These are phyloP conservation scores for Podospora pseudoanserina DNA, from an alignment of 495 filamentous ascomycete genomes.

Conservation along the genomic window DNA sequence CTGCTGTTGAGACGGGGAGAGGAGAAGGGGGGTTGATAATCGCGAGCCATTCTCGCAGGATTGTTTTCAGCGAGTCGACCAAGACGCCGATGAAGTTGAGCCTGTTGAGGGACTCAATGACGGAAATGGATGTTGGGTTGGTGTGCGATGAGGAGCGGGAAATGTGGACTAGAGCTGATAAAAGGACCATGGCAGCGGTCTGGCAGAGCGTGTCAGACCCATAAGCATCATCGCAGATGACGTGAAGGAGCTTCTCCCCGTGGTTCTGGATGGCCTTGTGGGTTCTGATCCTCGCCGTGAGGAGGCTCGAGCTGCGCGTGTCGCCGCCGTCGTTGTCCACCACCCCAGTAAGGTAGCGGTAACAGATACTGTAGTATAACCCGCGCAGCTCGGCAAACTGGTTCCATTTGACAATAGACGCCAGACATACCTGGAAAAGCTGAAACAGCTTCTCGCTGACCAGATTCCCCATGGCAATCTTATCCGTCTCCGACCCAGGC, in stretches of 20 bases:
- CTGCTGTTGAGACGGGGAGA: constrained; percentile 6
- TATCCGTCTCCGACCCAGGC: constrained; percentile 39
- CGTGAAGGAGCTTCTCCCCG: constrained; percentile 75
- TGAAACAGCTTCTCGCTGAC: constrained; percentile 87
- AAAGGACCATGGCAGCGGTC: constrained; percentile 70
- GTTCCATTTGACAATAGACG: constrained; percentile 67
- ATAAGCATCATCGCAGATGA: constrained; percentile 91
- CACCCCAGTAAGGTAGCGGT: constrained; percentile 74
- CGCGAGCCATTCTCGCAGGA: constrained; percentile 58
- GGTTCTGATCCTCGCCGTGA: constrained; percentile 56
- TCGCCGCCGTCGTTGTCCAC: constrained; percentile 48
- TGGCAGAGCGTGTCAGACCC: constrained; percentile 75
- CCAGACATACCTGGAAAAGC: constrained; percentile 78
- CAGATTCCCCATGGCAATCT: constrained; percentile 60
- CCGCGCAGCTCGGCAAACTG: constrained; percentile 70
- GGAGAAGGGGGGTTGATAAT: constrained; percentile 8
- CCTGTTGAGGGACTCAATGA: constrained; percentile 74
- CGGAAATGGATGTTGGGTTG: constrained; percentile 48
- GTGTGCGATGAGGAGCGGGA: constrained; percentile 41
- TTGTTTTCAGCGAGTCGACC: constrained; percentile 72
- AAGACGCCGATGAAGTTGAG: constrained; percentile 88
- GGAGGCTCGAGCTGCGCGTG: constrained; percentile 20
- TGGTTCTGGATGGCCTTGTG: constrained; percentile 70
- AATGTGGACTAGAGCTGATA: constrained; percentile 66
- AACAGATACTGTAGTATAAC: constrained; percentile 82